A percentile compares a stretch with the other conserved stretches of the same genome.
These are phyloP conservation scores for Metschnikowia continentalis DNA, from an alignment of 805 yeast genomes.

Conservation along the genomic window DNA sequence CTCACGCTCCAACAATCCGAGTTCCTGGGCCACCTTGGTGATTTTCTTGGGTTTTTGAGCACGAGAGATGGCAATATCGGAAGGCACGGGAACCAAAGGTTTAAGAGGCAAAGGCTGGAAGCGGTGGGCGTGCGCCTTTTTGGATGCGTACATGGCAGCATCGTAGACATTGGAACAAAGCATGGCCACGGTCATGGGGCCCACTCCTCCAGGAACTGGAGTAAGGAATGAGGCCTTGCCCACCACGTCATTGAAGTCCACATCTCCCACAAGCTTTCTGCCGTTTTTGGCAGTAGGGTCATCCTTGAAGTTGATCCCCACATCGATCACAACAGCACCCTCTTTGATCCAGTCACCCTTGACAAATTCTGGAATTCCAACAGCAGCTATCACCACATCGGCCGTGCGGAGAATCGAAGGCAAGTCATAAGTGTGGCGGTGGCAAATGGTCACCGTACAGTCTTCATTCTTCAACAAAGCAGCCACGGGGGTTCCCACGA, in stretches of 20 bases:
- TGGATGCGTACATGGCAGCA: constrained; percentile 65
- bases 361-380: constrained; percentile 81
- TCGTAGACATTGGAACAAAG: constrained; percentile 74
- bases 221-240: constrained; percentile 68
- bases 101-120: constrained; percentile 55
- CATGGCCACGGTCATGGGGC: constrained; percentile 99
- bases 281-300: constrained; percentile 77
- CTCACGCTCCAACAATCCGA: constrained; percentile 75
- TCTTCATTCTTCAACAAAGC: constrained; percentile 73
- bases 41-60: constrained; percentile 84
- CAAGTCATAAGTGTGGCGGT: constrained; percentile 64
- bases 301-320: constrained; percentile 86
- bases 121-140: constrained; percentile 44
- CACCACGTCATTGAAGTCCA: constrained; percentile 69
- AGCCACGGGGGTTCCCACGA: constrained; percentile 93
- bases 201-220: constrained; percentile 99
- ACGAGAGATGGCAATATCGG: constrained; percentile 87
- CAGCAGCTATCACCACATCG: constrained; percentile 88
- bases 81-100: constrained; percentile 66
- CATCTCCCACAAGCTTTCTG: constrained; percentile 88
- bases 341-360: constrained; percentile 85
- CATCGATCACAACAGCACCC: constrained; percentile 86
- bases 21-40: constrained; percentile 67
- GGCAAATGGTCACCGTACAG: constrained; percentile 86
- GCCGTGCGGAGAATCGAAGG: constrained; percentile 58